These are phyloP conservation scores for Pholiota adiposa DNA, from an alignment of 1,284 basidiomycete genomes.

Conservation along the genomic window DNA sequence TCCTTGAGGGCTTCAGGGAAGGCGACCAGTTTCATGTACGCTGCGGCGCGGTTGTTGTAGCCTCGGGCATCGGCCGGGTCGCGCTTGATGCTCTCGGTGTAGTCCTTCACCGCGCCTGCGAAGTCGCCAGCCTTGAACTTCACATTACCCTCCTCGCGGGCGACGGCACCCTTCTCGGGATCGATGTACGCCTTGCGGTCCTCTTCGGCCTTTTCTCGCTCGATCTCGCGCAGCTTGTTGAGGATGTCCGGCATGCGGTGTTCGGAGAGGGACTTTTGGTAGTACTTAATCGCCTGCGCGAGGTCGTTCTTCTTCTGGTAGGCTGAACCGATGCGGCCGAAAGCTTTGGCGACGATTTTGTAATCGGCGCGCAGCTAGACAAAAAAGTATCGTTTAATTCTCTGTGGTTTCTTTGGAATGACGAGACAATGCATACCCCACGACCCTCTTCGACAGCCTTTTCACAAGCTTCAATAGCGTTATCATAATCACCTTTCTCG, in stretches of 20 bases:
- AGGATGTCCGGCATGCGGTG: constrained; percentile 96
- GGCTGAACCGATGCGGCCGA: constrained; percentile 88
- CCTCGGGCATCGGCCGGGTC: constrained; percentile 89
- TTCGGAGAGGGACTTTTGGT: constrained; percentile 92
- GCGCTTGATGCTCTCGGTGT: constrained; percentile 97
- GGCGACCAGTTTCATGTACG: constrained; percentile 94
- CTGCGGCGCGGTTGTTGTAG: constrained; percentile 97
- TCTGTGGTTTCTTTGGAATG: not conserved
- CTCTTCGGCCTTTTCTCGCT: constrained; percentile 79
- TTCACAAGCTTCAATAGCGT: constrained; percentile 90
- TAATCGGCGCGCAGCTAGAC: constrained; percentile 76
- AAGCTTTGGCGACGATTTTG: constrained; percentile 85
- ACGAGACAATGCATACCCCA: constrained; percentile 44
- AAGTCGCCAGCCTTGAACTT: constrained; percentile 94
- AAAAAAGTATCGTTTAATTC: constrained; percentile 10
- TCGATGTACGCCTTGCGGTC: constrained; percentile 89
- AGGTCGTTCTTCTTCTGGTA: constrained; percentile 87
- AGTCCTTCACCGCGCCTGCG: constrained; percentile 90
- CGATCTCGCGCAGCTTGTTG: constrained; percentile 87
- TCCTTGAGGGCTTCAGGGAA: constrained; percentile 98
- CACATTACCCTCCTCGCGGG: constrained; percentile 91
- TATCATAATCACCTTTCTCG: constrained; percentile 91
- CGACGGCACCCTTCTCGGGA: constrained; percentile 82
- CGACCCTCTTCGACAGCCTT: constrained; percentile 96
- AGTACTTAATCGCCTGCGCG: constrained; percentile 84